phyloP scores from a whole-genome alignment of 2,329 filamentous ascomycete genomes.

The Lasiodiplodia theobromae region DNA sequence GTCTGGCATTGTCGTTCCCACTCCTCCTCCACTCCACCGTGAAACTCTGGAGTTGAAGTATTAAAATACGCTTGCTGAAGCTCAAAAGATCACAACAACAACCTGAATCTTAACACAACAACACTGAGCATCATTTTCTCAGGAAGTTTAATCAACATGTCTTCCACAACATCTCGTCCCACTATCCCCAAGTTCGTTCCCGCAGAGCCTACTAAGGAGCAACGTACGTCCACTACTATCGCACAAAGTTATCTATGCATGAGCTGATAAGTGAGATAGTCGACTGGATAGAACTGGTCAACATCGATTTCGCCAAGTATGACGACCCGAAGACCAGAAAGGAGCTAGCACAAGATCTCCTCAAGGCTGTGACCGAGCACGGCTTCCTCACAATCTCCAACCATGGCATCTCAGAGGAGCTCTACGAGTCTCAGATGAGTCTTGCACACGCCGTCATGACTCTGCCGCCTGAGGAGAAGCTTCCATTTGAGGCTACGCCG shows the following conservation, averaged over 20 bases:
- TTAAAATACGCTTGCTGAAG: neutral
- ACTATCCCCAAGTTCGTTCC: conserved; percentile 1
- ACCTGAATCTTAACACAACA: neutral
- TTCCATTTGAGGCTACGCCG: neutral
- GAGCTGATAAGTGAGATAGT: neutral
- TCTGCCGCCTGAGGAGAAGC: neutral
- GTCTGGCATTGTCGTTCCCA: neutral
- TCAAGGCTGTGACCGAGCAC: conserved; percentile 12
- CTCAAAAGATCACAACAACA: neutral
- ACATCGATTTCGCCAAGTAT: conserved; percentile 16
- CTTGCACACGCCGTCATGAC: conserved; percentile 12
- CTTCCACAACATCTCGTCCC: neutral
- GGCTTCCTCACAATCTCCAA: conserved; percentile 19
- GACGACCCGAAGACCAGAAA: neutral
- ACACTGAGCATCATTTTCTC: neutral
- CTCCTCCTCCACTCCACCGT: neutral
- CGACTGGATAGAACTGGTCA: conserved; percentile 16
- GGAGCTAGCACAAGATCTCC: conserved; percentile 6
- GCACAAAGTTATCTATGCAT: neutral
- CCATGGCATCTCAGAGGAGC: neutral
- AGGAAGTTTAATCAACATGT: neutral
- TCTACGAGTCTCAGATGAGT: conserved; percentile 14
- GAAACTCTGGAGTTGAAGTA: too few relatives aligned
- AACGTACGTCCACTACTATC: neutral
- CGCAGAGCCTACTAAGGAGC: neutral